These are phyloP conservation scores for Podospora anserina DNA, from an alignment of 495 filamentous ascomycete species.

Conservation along the genomic window DNA sequence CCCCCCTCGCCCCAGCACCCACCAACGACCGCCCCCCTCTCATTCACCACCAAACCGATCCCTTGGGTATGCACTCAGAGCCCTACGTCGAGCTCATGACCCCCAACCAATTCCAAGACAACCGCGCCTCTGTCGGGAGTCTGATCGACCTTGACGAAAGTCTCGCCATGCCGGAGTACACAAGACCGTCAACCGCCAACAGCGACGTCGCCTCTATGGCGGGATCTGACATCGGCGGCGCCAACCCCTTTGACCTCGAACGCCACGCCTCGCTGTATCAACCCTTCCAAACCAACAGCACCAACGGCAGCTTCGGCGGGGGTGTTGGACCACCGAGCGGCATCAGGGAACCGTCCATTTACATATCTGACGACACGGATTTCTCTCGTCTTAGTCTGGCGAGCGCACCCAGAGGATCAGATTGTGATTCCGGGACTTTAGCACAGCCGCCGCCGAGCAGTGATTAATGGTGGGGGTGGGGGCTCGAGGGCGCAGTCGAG, in stretches of 20 bases:
- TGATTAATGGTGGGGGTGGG: constrained; percentile 12
- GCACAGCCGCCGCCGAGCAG: background rate
- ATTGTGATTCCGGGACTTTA: constrained; percentile 14
- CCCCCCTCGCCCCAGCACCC: constrained; percentile 14
- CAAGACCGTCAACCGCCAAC: constrained; percentile 52
- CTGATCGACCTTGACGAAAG: constrained; percentile 23
- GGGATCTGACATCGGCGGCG: constrained; percentile 46
- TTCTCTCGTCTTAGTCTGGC: constrained; percentile 31
- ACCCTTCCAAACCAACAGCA: constrained; percentile 26
- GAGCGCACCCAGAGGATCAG: constrained; percentile 11
- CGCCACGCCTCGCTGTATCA: constrained; percentile 52
- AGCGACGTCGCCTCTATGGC: constrained; percentile 48
- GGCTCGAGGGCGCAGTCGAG: constrained; percentile 10
- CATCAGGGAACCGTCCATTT: constrained; percentile 49
- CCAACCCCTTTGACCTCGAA: constrained; percentile 54
- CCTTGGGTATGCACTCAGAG: constrained; percentile 42
- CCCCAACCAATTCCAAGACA: constrained; percentile 24
- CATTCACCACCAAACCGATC: constrained; percentile 51
- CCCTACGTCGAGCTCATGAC: constrained; percentile 35
- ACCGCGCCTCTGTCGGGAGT: constrained; percentile 43
- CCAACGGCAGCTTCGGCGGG: background rate
- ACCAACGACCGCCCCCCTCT: constrained; percentile 42
- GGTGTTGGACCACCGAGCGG: background rate
- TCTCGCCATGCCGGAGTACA: constrained; percentile 28
- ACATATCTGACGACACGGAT: constrained; percentile 50